phyloP scores from a whole-genome alignment of 306 rosid species.

The Vachellia pachyceras region DNA sequence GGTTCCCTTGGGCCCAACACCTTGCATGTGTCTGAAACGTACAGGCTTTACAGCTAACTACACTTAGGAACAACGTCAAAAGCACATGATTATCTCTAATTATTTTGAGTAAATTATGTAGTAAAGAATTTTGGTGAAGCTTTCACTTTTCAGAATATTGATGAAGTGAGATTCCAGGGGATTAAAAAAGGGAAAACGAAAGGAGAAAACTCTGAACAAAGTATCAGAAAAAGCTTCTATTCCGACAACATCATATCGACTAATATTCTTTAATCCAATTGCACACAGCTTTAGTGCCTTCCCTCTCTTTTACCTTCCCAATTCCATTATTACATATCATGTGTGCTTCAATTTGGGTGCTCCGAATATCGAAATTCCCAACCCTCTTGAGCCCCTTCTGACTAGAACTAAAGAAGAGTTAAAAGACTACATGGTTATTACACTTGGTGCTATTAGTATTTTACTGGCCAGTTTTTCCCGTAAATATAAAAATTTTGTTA shows the following conservation, averaged over 20 bases:
- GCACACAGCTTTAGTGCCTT: conserved; percentile 33
- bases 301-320: conserved; percentile 32
- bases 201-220: conserved; percentile 32
- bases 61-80: conserved; percentile 43
- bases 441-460: background rate
- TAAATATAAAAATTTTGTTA: background rate
- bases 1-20: conserved; percentile 55
- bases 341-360: conserved; percentile 50
- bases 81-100: background rate
- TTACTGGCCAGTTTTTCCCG: background rate
- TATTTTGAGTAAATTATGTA: background rate
- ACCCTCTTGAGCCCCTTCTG: conserved; percentile 36
- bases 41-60: conserved; percentile 20
- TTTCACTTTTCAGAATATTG: background rate
- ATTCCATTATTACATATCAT: conserved; percentile 41
- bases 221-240: conserved; percentile 45
- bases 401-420: background rate
- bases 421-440: too few relatives aligned
- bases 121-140: background rate
- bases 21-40: background rate
- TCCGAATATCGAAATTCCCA: conserved; percentile 51
- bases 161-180: conserved; percentile 2
- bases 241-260: conserved; percentile 63
- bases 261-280: conserved; percentile 40
- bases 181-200: background rate